Evolutionary conservation across 2,329 filamentous ascomycete genomes (phyloP).

Genomic region (Coleophoma crateriformis): DNA sequence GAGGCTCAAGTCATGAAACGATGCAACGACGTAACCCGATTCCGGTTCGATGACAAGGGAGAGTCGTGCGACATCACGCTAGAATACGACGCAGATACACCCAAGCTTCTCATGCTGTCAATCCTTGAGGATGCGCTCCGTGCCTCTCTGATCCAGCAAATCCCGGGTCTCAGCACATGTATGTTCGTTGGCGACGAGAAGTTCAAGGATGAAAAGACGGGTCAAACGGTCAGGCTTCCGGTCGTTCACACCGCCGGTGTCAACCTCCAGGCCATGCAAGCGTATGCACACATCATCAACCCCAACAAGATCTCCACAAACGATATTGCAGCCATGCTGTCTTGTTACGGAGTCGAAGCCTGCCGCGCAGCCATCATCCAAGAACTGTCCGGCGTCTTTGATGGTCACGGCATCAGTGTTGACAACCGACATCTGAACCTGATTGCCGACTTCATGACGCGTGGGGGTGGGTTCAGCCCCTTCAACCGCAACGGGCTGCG

Average conservation of each 20-base stretch:
- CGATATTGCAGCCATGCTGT: conserved; percentile 81
- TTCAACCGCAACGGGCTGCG: conserved; percentile 90
- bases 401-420: conserved; percentile 84
- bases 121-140: conserved; percentile 78
- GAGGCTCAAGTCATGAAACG: conserved; percentile 59
- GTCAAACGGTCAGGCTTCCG: conserved; percentile 41
- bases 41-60: conserved; percentile 72
- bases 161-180: conserved; percentile 70
- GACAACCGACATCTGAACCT: conserved; percentile 90
- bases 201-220: conserved; percentile 38
- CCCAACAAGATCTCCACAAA: conserved; percentile 86
- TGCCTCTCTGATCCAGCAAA: conserved; percentile 80
- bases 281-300: conserved; percentile 79
- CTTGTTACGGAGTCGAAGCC: conserved; percentile 88
- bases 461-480: conserved; percentile 79
- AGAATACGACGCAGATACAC: conserved; percentile 72
- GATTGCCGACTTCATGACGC: conserved; percentile 98
- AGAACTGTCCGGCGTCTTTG: conserved; percentile 83
- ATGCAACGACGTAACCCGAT: conserved; percentile 64
- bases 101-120: conserved; percentile 90
- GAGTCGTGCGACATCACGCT: conserved; percentile 76
- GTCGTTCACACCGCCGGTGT: conserved; percentile 77
- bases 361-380: conserved; percentile 80
- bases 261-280: conserved; percentile 87
- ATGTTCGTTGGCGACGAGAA: conserved; percentile 59